Base-by-base conservation (phyloP, 225 moss, liverwort and hornwort genomes). In the Anthoceros angustus region DNA sequence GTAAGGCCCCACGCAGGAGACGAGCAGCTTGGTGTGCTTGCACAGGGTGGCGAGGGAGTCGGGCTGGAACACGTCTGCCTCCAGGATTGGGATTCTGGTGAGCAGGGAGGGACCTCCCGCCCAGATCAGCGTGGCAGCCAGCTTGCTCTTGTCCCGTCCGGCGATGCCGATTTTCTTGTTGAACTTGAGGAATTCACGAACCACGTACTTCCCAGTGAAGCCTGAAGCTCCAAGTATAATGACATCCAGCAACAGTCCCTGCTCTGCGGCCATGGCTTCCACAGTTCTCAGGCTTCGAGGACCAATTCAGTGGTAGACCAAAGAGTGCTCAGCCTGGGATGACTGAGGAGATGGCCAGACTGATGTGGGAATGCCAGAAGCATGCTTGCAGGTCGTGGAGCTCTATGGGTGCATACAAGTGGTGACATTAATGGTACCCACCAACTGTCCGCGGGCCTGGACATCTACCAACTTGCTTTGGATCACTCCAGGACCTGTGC, bases 181-280 rank as follows among this genome's bases (percentile, higher is more conserved):
- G 49, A 67, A 67, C 49, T 67, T 67, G 45, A 67, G 67, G 16
- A 67, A n/a, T 38, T 67, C 67, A 12, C 67, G 67, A 18, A 67
- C 14, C 32, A 67, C 42, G 42, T 67, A 43, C 67, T 67, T 67
- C 41, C 67, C 67, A 9, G 42, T 67, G 67, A 67, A 67, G 12
- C 43, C 67, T 23, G 67, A 50, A 15, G 49, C 49, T 25, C 67
- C 67, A n/a, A 48, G 60, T 5, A 50, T 49, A 0, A 68, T 50
- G 43, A 68, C 25, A 50, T 68, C 67, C 26, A 67, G 55, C 18
- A 18, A 12, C 46, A 48, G 14, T 18, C 18, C 14, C 55, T 55
- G 55, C 10, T 55, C 55, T 7, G 55, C 55, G n/a, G 18, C n/a
- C 55, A 55, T 55, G 45, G 45, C 16, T 16, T 16, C 16, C 45